Evolutionary conservation across 495 filamentous ascomycete species (phyloP).

Genomic region (Achaetomiella virescens): DNA sequence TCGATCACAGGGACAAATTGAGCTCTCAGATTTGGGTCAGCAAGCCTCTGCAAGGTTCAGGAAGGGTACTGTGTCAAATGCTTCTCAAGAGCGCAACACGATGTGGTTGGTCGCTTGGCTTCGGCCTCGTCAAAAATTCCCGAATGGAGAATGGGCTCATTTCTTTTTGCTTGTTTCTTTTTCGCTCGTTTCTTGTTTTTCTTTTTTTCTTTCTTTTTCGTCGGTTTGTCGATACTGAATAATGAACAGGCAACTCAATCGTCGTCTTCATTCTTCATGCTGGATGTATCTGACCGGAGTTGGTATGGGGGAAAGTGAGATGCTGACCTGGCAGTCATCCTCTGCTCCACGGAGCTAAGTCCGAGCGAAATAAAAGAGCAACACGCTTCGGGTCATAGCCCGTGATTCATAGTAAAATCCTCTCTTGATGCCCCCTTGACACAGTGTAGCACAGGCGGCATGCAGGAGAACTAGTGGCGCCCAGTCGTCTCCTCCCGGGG

Average conservation of each 20-base stretch:
- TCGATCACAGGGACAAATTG: conserved; percentile 12
- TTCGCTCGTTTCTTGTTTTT: background rate
- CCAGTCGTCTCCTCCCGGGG: background rate
- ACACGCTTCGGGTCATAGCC: no score
- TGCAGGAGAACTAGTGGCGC: conserved; percentile 25
- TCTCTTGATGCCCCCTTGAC: background rate
- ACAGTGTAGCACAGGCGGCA: conserved; percentile 1
- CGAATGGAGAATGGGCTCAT: conserved; percentile 26
- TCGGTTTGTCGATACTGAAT: no score
- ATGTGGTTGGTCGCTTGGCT: conserved; percentile 17
- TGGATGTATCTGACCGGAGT: no score
- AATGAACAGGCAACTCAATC: no score
- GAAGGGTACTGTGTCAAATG: background rate
- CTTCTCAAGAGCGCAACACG: background rate
- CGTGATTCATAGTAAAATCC: no score
- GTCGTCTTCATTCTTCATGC: no score
- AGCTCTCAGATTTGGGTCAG: background rate
- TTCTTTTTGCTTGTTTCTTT: conserved; percentile 4
- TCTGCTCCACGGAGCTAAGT: no score
- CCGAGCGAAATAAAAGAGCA: no score
- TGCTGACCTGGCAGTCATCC: no score
- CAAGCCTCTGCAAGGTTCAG: background rate
- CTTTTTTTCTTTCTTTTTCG: no score
- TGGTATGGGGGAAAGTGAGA: background rate
- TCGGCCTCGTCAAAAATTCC: conserved; percentile 33